Evolutionary conservation across 352 stramenopile species (phyloP).

Genomic region (Phytophthora multivora): DNA sequence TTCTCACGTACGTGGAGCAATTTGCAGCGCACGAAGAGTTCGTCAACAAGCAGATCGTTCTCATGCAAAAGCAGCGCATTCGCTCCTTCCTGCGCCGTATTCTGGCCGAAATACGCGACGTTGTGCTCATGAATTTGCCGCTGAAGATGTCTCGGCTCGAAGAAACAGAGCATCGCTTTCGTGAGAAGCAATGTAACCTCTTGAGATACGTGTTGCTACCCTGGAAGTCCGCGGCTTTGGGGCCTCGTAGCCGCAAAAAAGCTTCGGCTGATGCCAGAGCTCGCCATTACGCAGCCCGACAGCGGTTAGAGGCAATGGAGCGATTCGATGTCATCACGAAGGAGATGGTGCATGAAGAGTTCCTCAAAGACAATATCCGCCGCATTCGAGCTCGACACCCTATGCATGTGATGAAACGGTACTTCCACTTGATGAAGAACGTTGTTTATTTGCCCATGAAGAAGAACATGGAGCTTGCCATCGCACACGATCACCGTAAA

Average conservation of each 20-base stretch:
- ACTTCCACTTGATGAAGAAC: conserved; percentile 52
- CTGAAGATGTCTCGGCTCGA: conserved; percentile 53
- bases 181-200: conserved; percentile 45
- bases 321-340: conserved; percentile 73
- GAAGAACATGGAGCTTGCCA: conserved; percentile 37
- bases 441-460: conserved; percentile 53
- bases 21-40: conserved; percentile 74
- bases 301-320: conserved; percentile 60
- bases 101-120: conserved; percentile 68
- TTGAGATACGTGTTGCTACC: conserved; percentile 43
- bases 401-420: conserved; percentile 47
- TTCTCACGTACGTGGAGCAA: conserved; percentile 63
- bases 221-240: conserved; percentile 63
- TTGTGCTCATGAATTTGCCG: conserved; percentile 72
- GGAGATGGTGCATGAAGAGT: conserved; percentile 83
- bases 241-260: conserved; percentile 63
- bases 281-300: conserved; percentile 51
- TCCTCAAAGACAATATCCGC: conserved; percentile 80
- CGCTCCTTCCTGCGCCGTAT: conserved; percentile 47
- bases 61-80: conserved; percentile 48
- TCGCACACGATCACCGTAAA: conserved; percentile 42
- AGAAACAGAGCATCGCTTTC: conserved; percentile 60
- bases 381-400: conserved; percentile 43
- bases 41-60: conserved; percentile 52
- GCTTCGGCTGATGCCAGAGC: conserved; percentile 45